A percentile compares a stretch with the other conserved stretches of the same genome.
These are phyloP conservation scores for Xerocomus cyaneibrunnescens DNA, from an alignment of 1,284 basidiomycete species.

Conservation along the genomic window DNA sequence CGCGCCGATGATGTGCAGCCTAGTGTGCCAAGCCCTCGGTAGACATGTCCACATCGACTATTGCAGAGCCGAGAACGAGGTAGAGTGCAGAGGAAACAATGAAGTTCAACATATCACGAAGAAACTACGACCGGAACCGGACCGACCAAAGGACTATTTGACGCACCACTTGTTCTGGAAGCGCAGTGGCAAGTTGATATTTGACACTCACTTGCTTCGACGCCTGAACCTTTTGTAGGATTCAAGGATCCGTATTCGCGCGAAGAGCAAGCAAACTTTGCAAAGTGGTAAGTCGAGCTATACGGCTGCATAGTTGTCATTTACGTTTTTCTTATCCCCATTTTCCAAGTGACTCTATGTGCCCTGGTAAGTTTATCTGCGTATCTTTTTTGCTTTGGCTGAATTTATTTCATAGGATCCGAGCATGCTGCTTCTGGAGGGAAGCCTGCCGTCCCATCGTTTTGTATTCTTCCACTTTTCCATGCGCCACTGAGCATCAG, in stretches of 20 bases:
- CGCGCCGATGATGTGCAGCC: constrained; percentile 61
- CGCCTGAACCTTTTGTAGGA: constrained; percentile 7
- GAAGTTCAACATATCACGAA: constrained; percentile 46
- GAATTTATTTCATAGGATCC: not conserved
- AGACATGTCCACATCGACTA: constrained; percentile 55
- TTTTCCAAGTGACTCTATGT: constrained; percentile 42
- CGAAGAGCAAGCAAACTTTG: constrained; percentile 50
- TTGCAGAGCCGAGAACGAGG: constrained; percentile 42
- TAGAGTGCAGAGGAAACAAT: constrained; percentile 37
- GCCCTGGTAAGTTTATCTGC: constrained; percentile 39
- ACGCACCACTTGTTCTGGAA: constrained; percentile 56
- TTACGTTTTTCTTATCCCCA: not conserved
- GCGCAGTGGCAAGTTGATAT: constrained; percentile 46
- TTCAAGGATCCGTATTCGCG: constrained; percentile 53
- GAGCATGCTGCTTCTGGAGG: constrained; percentile 9
- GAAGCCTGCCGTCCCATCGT: constrained; percentile 46
- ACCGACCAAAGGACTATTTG: constrained; percentile 51
- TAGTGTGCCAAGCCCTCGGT: constrained; percentile 41
- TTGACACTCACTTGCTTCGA: not conserved
- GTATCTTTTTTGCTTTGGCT: not conserved
- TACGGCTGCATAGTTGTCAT: not conserved
- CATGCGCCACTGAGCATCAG: constrained; percentile 41
- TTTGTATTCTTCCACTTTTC: constrained; percentile 54
- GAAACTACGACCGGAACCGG: constrained; percentile 45
- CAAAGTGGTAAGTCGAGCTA: constrained; percentile 47